Percentiles rank a stretch among this genome's conserved stretches.
phyloP scores from a whole-genome alignment of 1,284 basidiomycete genomes.

The Ustilago esculenta region DNA sequence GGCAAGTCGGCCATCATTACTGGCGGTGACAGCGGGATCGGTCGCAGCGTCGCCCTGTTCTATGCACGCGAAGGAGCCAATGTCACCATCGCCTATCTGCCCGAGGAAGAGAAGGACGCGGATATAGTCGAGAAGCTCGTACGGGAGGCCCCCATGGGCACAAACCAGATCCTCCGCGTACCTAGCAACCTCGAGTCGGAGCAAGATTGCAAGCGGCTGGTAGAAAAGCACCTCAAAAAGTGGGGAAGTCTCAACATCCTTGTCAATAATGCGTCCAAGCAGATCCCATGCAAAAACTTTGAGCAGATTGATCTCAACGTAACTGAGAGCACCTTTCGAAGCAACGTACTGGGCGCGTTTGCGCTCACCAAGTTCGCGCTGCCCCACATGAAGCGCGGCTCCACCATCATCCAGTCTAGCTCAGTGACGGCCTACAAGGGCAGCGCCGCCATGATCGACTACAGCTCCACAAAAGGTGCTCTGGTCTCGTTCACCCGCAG shows the following conservation, averaged over 20 bases:
- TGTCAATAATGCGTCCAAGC: constrained; percentile 76
- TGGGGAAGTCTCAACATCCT: constrained; percentile 53
- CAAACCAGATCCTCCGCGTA: constrained; percentile 69
- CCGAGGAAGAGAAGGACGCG: constrained; percentile 73
- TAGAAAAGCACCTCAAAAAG: constrained; percentile 71
- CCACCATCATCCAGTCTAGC: constrained; percentile 75
- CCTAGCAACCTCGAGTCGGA: constrained; percentile 69
- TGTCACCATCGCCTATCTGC: constrained; percentile 75
- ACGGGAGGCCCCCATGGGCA: constrained; percentile 50
- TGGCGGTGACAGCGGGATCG: constrained; percentile 74
- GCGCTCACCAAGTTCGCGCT: constrained; percentile 68
- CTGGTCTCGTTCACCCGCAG: constrained; percentile 72
- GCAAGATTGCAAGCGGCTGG: constrained; percentile 68
- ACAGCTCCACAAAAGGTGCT: constrained; percentile 70
- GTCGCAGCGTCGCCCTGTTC: constrained; percentile 73
- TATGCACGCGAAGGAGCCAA: constrained; percentile 76
- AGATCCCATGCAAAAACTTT: constrained; percentile 69
- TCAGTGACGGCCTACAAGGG: constrained; percentile 74
- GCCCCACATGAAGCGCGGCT: constrained; percentile 74
- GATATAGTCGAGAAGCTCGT: constrained; percentile 44
- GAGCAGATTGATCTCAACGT: constrained; percentile 52
- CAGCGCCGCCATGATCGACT: constrained; percentile 70
- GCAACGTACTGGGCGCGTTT: constrained; percentile 53
- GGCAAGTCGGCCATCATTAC: constrained; percentile 75
- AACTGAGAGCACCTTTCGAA: constrained; percentile 49